Evolutionary conservation across 2,329 filamentous ascomycete genomes (phyloP), one percentile per base, ranked within the genome.

Genomic region (Lizonia empirigonia): DNA sequence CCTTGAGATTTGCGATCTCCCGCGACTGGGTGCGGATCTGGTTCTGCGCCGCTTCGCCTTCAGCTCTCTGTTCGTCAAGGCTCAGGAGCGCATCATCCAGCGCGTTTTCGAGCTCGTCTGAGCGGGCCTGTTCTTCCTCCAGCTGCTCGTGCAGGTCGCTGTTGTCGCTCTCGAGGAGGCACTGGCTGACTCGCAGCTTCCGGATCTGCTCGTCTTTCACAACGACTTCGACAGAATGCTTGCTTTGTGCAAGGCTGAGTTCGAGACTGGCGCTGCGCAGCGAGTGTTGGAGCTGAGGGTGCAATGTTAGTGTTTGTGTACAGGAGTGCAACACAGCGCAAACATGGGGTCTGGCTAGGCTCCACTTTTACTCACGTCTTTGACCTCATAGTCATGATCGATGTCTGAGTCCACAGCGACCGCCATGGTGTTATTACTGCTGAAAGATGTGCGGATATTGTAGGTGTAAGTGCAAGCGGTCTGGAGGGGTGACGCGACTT

Each of bases 121-220:
- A 80, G 34, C 83, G 80, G 42, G 83, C 78, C 42, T 88, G 83
- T 59, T 83, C 82, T 30, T 83, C 75, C 4, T 78, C 73, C 15
- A 92, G 71, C 56, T 87, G 80, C 35, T 85, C 82, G 58, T 84
- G 82, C 22, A 96, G 74, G 8, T 83, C 80, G 38, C 86, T 82
- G 57, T 87, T 90, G 56, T 95, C 88, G 58, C 92, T 85, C 55
- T 86, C 77, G n/a, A 91, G 74, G 45, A 92, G 76, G 46, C 86
- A 80, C 56, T 86, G 83, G 54, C 93, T 80, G 20, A 72, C 59
- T 59, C 85, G 85, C 44, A 91, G 74, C 58, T 86, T 82, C 38
- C 92, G 85, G 30, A 84, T 79, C 53, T 87, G 84, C 71, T 97
- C 92, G 58, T 91, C 85, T 64, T 89, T 89, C 59, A 84, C 77